Evolutionary conservation across 345 rosid species (phyloP).

Genomic region (Trapa incisa): DNA sequence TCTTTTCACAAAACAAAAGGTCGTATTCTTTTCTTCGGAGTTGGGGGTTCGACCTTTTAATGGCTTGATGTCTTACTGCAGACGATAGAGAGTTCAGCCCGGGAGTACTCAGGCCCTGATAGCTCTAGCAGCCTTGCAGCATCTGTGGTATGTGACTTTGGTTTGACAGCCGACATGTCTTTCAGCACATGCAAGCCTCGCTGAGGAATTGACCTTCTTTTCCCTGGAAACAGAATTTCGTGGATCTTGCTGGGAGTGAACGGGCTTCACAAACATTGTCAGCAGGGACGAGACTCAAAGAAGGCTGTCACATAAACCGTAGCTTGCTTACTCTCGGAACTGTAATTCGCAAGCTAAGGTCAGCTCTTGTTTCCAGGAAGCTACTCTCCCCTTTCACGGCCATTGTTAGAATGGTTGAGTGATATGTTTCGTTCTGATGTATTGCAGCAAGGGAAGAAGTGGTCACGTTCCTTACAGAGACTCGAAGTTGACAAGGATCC

Average conservation of each 20-base stretch:
- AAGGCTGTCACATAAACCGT: constrained; percentile 88
- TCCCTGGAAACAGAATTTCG: constrained; percentile 39
- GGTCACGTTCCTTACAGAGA: constrained; percentile 80
- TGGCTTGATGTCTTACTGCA: constrained; percentile 23
- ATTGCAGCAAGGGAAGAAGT: constrained; percentile 64
- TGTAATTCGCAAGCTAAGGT: constrained; percentile 89
- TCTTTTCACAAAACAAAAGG: neutral
- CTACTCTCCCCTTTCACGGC: too few species aligned
- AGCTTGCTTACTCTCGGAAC: constrained; percentile 85
- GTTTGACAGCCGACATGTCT: neutral
- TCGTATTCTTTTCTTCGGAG: neutral
- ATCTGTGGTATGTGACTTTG: constrained; percentile 40
- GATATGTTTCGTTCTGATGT: neutral
- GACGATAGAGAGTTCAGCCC: constrained; percentile 68
- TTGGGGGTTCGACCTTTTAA: neutral
- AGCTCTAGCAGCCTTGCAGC: constrained; percentile 55
- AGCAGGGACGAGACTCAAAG: constrained; percentile 71
- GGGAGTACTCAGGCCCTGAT: constrained; percentile 30
- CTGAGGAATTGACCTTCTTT: neutral
- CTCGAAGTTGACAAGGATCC: constrained; percentile 80
- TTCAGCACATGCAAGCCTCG: neutral
- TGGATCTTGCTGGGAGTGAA: constrained; percentile 93
- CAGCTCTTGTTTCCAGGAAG: neutral
- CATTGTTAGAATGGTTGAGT: neutral
- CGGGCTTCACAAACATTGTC: constrained; percentile 75